phyloP scores from a whole-genome alignment of 1,284 basidiomycete genomes.

The Butyriboletus appendiculatus region DNA sequence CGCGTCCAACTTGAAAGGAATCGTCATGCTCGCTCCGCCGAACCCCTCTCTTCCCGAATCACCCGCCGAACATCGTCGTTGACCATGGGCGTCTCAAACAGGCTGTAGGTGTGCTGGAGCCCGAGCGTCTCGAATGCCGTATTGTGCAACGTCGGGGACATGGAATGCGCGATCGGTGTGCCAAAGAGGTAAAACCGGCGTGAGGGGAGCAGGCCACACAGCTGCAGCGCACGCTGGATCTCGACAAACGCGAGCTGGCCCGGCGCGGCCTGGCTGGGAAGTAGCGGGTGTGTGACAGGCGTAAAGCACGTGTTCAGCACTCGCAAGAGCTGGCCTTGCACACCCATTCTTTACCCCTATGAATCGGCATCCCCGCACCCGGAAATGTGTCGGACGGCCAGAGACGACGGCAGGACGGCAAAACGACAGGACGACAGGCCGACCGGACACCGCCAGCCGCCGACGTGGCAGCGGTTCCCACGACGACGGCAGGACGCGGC shows the following conservation, averaged over 20 bases:
- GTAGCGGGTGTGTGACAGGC: conserved; percentile 86
- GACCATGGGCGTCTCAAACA: conserved; percentile 75
- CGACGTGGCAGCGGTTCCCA: too few relatives aligned
- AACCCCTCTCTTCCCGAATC: conserved; percentile 71
- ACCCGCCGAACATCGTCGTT: conserved; percentile 66
- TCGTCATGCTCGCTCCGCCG: conserved; percentile 96
- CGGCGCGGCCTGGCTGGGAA: conserved; percentile 86
- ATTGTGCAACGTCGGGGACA: conserved; percentile 94
- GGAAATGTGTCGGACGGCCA: too few relatives aligned
- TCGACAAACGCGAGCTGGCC: conserved; percentile 90
- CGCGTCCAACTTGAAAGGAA: conserved; percentile 89
- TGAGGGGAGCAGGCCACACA: conserved; percentile 77
- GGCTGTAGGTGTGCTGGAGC: conserved; percentile 77
- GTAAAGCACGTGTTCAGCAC: conserved; percentile 86
- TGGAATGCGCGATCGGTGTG: conserved; percentile 84
- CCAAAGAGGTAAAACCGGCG: conserved; percentile 88
- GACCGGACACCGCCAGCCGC: too few relatives aligned
- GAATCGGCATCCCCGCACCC: too few relatives aligned
- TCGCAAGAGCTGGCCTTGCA: conserved; percentile 86
- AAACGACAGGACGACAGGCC: too few relatives aligned
- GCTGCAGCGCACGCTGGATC: conserved; percentile 79
- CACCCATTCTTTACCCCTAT: too few relatives aligned
- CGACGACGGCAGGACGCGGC: too few relatives aligned
- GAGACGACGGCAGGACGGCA: too few relatives aligned
- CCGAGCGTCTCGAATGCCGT: conserved; percentile 83